These are phyloP conservation scores for Steccherinum ochraceum DNA, from an alignment of 768 basidiomycete species.

Conservation along the genomic window DNA sequence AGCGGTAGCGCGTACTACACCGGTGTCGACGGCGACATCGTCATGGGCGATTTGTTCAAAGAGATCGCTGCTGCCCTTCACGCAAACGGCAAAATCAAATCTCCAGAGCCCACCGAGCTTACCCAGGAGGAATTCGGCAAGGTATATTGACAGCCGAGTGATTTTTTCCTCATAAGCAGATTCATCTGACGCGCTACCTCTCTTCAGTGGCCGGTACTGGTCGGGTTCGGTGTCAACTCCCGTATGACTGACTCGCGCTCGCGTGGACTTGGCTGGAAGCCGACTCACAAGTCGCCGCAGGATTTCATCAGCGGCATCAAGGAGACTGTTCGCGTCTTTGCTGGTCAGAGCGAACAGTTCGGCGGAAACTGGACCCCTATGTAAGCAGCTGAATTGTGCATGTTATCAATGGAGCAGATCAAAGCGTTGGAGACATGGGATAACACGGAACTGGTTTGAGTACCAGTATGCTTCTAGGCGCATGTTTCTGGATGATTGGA, in stretches of 20 bases:
- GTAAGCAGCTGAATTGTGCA: too few relatives aligned
- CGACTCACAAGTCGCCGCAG: background rate
- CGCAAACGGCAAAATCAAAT: slow-evolving; percentile 19
- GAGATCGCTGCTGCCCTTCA: slow-evolving; percentile 28
- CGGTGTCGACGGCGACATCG: slow-evolving; percentile 23
- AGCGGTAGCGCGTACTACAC: slow-evolving; percentile 30
- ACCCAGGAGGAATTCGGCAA: slow-evolving; percentile 36
- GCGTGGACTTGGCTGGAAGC: slow-evolving; percentile 12
- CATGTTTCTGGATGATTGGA: too few relatives aligned
- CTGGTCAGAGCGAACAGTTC: too few relatives aligned
- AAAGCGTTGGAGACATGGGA: too few relatives aligned
- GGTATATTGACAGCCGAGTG: background rate
- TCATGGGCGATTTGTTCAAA: slow-evolving; percentile 24
- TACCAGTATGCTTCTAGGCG: too few relatives aligned
- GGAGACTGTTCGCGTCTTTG: slow-evolving; percentile 1
- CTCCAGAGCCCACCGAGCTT: slow-evolving; percentile 34
- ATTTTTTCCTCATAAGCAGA: background rate
- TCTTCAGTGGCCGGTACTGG: background rate
- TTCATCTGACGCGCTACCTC: background rate
- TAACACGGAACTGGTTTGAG: too few relatives aligned
- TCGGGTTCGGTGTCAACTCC: slow-evolving; percentile 5
- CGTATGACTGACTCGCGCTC: slow-evolving; percentile 6
- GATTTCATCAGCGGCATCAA: slow-evolving; percentile 12
- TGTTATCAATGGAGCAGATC: too few relatives aligned
- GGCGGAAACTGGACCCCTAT: too few relatives aligned